Percentiles rank a stretch among this genome's conserved stretches.
phyloP scores from a whole-genome alignment of 768 basidiomycete genomes.

The Mycena rebaudengoi region DNA sequence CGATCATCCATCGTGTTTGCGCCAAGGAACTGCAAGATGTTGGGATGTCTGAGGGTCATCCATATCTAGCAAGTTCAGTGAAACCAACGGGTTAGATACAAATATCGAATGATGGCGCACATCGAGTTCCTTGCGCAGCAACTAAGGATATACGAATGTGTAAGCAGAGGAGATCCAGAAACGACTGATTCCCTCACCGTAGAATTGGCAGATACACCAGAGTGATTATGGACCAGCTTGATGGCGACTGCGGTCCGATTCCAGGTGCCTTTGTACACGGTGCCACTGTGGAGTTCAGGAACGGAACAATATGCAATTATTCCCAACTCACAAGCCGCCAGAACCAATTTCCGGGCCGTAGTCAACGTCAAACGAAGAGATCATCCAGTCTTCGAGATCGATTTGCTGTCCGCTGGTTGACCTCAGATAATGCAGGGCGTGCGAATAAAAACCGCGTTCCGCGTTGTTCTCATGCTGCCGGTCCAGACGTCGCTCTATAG shows the following conservation, averaged over 20 bases:
- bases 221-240: not conserved
- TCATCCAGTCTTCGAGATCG: conserved; percentile 4
- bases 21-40: conserved; percentile 60
- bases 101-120: not conserved
- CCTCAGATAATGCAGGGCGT: not conserved
- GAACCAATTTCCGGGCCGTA: not conserved
- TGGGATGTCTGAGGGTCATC: conserved; percentile 65
- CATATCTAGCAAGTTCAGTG: not conserved
- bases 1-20: conserved; percentile 5
- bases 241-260: conserved; percentile 5
- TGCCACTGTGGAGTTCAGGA: not conserved
- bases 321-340: conserved; percentile 10
- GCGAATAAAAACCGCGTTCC: not conserved
- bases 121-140: not conserved
- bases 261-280: not conserved
- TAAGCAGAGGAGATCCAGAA: not conserved
- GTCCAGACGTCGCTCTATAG: not conserved
- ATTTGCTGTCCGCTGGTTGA: not conserved
- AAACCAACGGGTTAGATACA: not conserved
- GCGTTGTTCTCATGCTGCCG: not conserved
- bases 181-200: not conserved
- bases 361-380: conserved; percentile 4
- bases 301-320: not conserved
- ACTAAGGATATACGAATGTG: not conserved
- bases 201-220: not conserved